These are phyloP conservation scores for Dichotomocladium elegans DNA, from an alignment of 371 early-diverging fungal species.

Conservation along the genomic window DNA sequence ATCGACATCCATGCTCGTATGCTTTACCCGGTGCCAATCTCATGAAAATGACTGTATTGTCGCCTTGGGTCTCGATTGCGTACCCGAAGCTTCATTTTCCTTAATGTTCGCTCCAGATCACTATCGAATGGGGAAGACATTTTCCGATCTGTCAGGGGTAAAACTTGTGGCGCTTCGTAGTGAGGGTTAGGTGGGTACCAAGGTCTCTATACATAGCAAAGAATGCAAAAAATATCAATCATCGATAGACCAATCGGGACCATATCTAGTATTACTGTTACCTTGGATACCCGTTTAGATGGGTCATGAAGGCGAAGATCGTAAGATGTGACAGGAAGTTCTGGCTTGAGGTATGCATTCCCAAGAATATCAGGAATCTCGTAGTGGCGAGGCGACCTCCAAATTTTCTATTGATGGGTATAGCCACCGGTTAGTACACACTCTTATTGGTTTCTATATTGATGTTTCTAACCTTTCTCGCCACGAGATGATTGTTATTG, in stretches of 20 bases:
- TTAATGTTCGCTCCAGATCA: slow-evolving; percentile 35
- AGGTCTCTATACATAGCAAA: too few species aligned
- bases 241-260: not conserved
- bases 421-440: not conserved
- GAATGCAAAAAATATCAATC: not conserved
- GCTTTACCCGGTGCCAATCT: slow-evolving; percentile 49
- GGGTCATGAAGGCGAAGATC: slow-evolving; percentile 29
- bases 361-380: slow-evolving; percentile 45
- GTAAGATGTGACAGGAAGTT: slow-evolving; percentile 5
- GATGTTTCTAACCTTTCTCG: not conserved
- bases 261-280: slow-evolving; percentile 3
- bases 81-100: slow-evolving; percentile 30
- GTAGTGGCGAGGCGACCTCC: slow-evolving; percentile 44
- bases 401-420: slow-evolving; percentile 13
- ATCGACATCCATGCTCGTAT: not conserved
- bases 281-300: slow-evolving; percentile 34
- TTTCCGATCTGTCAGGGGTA: slow-evolving; percentile 21
- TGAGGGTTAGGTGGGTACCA: slow-evolving; percentile 46
- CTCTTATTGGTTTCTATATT: not conserved
- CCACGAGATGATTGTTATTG: not conserved
- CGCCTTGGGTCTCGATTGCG: slow-evolving; percentile 30
- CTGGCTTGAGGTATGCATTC: slow-evolving; percentile 31
- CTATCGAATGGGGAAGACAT: too few species aligned
- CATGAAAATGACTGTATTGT: slow-evolving; percentile 40
- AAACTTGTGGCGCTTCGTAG: slow-evolving; percentile 31